Base-by-base conservation (phyloP, 257 asterid genomes). In the Petrea volubilis region DNA sequence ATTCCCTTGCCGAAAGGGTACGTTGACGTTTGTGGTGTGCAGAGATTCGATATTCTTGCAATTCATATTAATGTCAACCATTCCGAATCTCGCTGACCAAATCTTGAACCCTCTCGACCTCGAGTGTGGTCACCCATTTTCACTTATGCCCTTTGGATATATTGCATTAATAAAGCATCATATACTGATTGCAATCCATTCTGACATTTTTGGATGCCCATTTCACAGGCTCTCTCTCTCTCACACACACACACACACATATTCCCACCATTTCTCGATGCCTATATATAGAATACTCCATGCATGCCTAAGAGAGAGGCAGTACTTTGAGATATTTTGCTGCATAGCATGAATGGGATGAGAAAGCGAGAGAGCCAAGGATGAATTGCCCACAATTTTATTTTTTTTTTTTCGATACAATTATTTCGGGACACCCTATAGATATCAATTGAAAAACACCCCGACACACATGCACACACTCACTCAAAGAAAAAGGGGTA, bases 301-400 rank as follows among this genome's bases (percentile, higher is more conserved):
- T 33, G n/a, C 38, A 33, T 33, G 38, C 38, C 38, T 33, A 2
- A 33, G 7, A 33, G n/a, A n/a, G n/a, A n/a, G n/a, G n/a, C n/a
- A n/a, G n/a, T n/a, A n/a, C n/a, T n/a, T n/a, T n/a, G n/a, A n/a
- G n/a, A n/a, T n/a, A n/a, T n/a, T n/a, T n/a, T n/a, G n/a, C n/a
- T 29, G 74, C 74, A 70, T 70, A 56, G 55, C 74, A 12, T 57
- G 66, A 41, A 70, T 57, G 20, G 23, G 61, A 71, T 7, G 76
- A 60, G 62, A 60, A 69, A 15, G 7, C 68, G 46, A 1, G 47
- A 13, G 50, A 60, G 69, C 76, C 76, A 71, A 60, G 76, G 61
- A 71, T 71, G 76, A 60, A 59, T 60, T 58, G 69, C 76, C n/a
- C n/a, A n/a, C n/a, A n/a, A n/a, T n/a, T n/a, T n/a, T n/a, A n/a